These are phyloP conservation scores for Eustoma russellianum DNA, from an alignment of 257 asterid genomes.

Conservation along the genomic window DNA sequence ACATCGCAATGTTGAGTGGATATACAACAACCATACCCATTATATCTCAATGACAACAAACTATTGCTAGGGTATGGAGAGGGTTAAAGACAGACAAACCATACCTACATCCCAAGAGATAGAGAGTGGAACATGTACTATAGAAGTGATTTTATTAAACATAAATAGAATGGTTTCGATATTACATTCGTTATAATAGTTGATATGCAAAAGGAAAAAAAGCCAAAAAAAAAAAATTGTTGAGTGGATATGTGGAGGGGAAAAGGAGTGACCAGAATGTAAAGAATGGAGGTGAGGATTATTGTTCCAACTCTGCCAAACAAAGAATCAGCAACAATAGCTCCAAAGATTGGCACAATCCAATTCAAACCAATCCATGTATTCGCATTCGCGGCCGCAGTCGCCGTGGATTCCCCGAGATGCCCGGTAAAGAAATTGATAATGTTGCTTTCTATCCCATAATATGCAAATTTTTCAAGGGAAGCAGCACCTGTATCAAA, in stretches of 20 bases:
- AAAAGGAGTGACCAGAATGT: constrained; percentile 20
- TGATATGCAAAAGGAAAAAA: neutral
- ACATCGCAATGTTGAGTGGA: neutral
- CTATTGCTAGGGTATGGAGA: no score
- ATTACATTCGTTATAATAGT: no score
- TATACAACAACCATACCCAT: no score
- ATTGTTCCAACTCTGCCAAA: constrained; percentile 26
- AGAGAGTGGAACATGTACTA: no score
- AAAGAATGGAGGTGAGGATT: constrained; percentile 20
- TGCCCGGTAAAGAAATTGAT: constrained; percentile 28
- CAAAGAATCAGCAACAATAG: constrained; percentile 26
- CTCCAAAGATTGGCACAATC: constrained; percentile 25
- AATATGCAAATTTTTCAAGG: constrained; percentile 28
- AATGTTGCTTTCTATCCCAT: constrained; percentile 25
- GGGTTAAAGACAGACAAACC: no score
- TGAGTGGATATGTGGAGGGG: neutral
- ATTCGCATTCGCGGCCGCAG: constrained; percentile 25
- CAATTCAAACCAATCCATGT: constrained; percentile 25
- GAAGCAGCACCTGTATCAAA: constrained; percentile 15
- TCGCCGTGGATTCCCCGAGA: constrained; percentile 29
- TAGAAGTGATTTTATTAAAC: no score
- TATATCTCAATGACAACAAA: no score
- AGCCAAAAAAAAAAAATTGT: no score
- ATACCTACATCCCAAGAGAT: no score
- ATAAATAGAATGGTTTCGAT: no score